Evolutionary conservation across 2,329 filamentous ascomycete genomes (phyloP).

Genomic region (Mariannaea sp.): DNA sequence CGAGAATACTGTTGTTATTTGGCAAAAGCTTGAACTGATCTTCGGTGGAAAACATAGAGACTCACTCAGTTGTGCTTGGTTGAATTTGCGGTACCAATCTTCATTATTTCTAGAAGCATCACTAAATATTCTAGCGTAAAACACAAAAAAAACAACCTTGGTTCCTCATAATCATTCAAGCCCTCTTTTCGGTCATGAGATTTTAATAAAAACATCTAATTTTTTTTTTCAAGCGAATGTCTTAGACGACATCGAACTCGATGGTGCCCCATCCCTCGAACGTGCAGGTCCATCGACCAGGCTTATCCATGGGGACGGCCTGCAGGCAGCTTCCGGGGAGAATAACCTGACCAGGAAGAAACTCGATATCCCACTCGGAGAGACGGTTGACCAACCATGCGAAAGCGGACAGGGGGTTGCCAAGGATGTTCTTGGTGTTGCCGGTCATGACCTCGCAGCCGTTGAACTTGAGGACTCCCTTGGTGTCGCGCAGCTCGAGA

Average conservation of each 20-base stretch:
- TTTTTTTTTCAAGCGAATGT: background rate
- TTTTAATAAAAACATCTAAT: background rate
- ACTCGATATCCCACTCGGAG: constrained; percentile 31
- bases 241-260: constrained; percentile 33
- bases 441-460: constrained; percentile 33
- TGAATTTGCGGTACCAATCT: too few species aligned
- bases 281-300: constrained; percentile 30
- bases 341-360: constrained; percentile 32
- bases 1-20: too few species aligned
- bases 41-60: too few species aligned
- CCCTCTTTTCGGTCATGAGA: background rate
- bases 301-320: constrained; percentile 32
- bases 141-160: too few species aligned
- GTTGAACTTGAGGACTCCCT: constrained; percentile 32
- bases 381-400: constrained; percentile 36
- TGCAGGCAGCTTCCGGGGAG: constrained; percentile 35
- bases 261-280: constrained; percentile 35
- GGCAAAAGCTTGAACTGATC: too few species aligned
- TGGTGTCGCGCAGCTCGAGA: constrained; percentile 30
- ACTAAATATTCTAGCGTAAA: too few species aligned
- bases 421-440: constrained; percentile 36
- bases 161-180: background rate
- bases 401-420: constrained; percentile 33
- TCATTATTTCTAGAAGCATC: too few species aligned
- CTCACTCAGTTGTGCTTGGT: too few species aligned